Percentiles rank a stretch among this genome's conserved stretches.
phyloP scores from a whole-genome alignment of 345 rosid species.

The Citropsis articulata region DNA sequence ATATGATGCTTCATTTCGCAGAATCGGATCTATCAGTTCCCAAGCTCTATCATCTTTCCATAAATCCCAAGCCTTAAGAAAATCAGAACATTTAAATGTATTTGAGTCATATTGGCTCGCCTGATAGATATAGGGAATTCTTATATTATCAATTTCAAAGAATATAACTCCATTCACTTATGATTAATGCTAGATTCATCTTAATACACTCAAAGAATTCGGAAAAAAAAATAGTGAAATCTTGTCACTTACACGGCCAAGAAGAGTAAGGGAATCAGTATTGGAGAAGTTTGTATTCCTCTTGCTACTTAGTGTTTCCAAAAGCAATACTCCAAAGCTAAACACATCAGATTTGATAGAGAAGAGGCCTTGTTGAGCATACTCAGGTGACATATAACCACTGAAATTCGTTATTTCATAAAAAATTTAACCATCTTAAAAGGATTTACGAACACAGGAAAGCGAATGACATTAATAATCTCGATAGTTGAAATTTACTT shows the following conservation, averaged over 20 bases:
- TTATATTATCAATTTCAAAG: background rate
- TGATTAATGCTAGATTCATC: background rate
- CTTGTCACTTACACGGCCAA: conserved; percentile 21
- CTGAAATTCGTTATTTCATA: background rate
- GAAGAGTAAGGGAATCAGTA: conserved; percentile 16
- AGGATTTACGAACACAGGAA: background rate
- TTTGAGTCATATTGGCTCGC: background rate
- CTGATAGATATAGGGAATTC: too few species aligned
- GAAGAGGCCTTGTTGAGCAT: conserved; percentile 17
- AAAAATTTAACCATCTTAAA: background rate
- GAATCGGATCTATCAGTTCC: conserved; percentile 9
- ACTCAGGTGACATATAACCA: conserved; percentile 30
- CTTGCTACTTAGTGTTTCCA: conserved; percentile 28
- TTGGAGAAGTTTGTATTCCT: conserved; percentile 31
- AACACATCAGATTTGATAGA: conserved; percentile 31
- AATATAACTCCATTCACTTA: too few species aligned
- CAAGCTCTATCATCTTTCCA: conserved; percentile 20
- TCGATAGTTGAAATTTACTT: conserved; percentile 9
- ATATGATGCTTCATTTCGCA: background rate
- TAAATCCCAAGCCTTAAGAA: conserved; percentile 31
- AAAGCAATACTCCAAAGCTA: conserved; percentile 32
- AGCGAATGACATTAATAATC: background rate
- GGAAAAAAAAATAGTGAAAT: background rate
- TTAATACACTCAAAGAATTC: too few species aligned
- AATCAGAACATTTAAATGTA: background rate